Evolutionary conservation across 1,284 basidiomycete species (phyloP).

Genomic region (Sanghuangporus weigelae): DNA sequence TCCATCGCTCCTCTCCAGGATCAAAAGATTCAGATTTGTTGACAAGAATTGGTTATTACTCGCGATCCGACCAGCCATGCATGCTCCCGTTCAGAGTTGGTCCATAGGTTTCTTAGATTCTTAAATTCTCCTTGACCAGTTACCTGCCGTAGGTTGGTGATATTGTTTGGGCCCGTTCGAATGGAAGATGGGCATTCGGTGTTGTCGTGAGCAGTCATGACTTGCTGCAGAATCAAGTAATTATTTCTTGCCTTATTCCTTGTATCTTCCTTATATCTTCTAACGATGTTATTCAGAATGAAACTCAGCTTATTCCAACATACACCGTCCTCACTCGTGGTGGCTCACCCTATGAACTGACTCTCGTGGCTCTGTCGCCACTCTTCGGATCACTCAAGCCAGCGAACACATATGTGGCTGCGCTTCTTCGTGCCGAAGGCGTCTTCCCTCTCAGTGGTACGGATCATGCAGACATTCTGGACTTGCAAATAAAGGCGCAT

Average conservation of each 20-base stretch:
- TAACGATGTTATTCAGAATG: neutral
- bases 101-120: neutral
- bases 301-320: neutral
- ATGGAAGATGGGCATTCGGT: constrained; percentile 1
- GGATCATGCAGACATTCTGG: neutral
- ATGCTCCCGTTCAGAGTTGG: constrained; percentile 4
- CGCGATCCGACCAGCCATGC: neutral
- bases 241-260: neutral
- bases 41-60: neutral
- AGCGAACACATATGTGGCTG: neutral
- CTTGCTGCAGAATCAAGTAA: neutral
- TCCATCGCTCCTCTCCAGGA: neutral
- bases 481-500: neutral
- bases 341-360: neutral
- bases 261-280: neutral
- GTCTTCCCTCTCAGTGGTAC: neutral
- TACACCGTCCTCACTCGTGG: neutral
- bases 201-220: neutral
- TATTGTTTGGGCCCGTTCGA: constrained; percentile 1
- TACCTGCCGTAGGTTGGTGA: constrained; percentile 2
- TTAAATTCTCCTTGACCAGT: neutral
- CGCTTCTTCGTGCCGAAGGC: neutral
- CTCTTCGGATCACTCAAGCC: neutral
- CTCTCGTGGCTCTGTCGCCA: neutral
- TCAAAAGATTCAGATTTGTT: neutral